A percentile compares a stretch with the other conserved stretches of the same genome.
Conservation (phyloP, 2,329 filamentous ascomycete species). For the Stagonosporopsis cucurbitacearum region DNA sequence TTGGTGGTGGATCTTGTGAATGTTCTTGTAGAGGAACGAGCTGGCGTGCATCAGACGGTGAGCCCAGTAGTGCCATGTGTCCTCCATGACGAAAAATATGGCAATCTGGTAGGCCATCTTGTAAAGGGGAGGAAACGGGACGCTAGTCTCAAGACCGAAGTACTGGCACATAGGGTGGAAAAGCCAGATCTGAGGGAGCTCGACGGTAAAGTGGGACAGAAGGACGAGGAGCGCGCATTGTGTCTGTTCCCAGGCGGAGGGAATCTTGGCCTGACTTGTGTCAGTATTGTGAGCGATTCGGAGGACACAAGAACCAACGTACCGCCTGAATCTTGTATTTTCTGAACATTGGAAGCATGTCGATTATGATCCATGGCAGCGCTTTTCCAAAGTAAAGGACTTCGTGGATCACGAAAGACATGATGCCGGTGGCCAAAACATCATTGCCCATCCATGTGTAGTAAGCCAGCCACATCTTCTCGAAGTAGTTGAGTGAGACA, state of each 20-base stretch:
- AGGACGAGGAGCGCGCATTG: constrained; percentile 92
- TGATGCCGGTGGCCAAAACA: constrained; percentile 91
- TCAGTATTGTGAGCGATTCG: not conserved
- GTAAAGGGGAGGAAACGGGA: constrained; percentile 84
- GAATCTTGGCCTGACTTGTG: constrained; percentile 72
- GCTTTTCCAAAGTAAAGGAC: constrained; percentile 90
- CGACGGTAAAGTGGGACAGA: constrained; percentile 94
- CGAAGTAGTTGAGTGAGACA: constrained; percentile 82
- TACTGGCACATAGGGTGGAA: constrained; percentile 97
- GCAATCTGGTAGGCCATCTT: constrained; percentile 92
- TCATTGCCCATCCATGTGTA: constrained; percentile 99
- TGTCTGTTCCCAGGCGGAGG: constrained; percentile 92
- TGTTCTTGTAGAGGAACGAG: constrained; percentile 84
- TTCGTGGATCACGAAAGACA: constrained; percentile 97
- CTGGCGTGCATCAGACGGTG: constrained; percentile 94
- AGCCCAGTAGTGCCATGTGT: constrained; percentile 98
- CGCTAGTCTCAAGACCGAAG: constrained; percentile 84
- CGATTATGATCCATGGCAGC: constrained; percentile 91
- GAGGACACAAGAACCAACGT: constrained; percentile 47
- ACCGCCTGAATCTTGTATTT: constrained; percentile 94
- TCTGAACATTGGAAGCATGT: constrained; percentile 84
- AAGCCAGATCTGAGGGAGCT: constrained; percentile 97
- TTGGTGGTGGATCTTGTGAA: constrained; percentile 99
- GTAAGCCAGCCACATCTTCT: constrained; percentile 94
- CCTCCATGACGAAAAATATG: constrained; percentile 94